A percentile compares a stretch with the other conserved stretches of the same genome.
Evolutionary conservation across 768 basidiomycete species (phyloP).

Genomic region (Pholiota conissans): DNA sequence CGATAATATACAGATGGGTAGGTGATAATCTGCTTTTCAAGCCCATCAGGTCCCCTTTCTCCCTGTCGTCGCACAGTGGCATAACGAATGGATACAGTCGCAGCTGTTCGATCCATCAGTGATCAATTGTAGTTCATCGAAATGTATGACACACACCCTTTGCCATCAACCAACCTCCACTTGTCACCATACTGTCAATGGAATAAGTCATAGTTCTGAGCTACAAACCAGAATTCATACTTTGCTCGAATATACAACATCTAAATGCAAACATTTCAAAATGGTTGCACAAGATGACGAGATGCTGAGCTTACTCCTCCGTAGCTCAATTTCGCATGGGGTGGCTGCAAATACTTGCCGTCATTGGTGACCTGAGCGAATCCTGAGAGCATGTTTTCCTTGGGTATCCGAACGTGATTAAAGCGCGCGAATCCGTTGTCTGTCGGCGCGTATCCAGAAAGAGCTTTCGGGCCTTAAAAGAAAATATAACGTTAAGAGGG

Average conservation of each 20-base stretch:
- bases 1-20: constrained; percentile 78
- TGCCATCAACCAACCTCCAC: constrained; percentile 62
- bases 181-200: constrained; percentile 56
- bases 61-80: constrained; percentile 74
- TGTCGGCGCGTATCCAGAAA: constrained; percentile 44
- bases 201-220: neutral
- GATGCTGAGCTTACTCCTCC: constrained; percentile 54
- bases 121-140: neutral
- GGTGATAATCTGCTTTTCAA: constrained; percentile 66
- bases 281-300: neutral
- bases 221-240: constrained; percentile 36
- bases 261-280: constrained; percentile 29
- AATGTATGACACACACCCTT: constrained; percentile 44
- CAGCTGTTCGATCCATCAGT: constrained; percentile 32
- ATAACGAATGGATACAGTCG: constrained; percentile 70
- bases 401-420: constrained; percentile 63
- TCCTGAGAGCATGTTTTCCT: constrained; percentile 71
- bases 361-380: constrained; percentile 70
- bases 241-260: constrained; percentile 74
- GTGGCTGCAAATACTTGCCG: constrained; percentile 63
- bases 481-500: too few relatives aligned
- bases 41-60: constrained; percentile 42
- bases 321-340: constrained; percentile 74
- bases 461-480: constrained; percentile 55
- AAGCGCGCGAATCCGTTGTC: constrained; percentile 76